Evolutionary conservation across 106 monocot genomes (phyloP), one percentile per base, ranked within the genome.

Genomic region (Xerophyta viscosa): DNA sequence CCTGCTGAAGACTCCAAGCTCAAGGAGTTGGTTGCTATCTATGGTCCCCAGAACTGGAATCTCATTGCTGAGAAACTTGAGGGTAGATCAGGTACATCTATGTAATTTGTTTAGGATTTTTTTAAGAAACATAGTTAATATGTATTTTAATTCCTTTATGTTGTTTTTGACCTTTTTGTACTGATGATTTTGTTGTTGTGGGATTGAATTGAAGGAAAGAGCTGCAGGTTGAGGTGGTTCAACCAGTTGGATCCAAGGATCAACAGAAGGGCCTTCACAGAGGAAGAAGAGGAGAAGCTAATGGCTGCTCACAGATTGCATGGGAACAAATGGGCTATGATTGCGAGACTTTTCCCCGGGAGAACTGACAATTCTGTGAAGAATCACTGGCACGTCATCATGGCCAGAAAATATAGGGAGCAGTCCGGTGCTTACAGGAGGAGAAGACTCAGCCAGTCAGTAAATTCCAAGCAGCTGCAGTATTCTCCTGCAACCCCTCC

Each of bases 31-130:
- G 91, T 92, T 0, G 69, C 86, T 8, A 69, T 82, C 12, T 82
- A 86, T 52, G 91, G 86, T 55, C 91, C 91, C 37, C 91, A 82
- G 66, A 92, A 92, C 73, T 92, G 91, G 91, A 92, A 92, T 50
- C 86, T 92, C 70, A 92, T 92, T 44, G 91, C 91, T 19, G 82
- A 86, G 56, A 92, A 92, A 49, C 79, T 86, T 2, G 61, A 92
- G 7, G 82, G 78, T 4, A 82, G 91, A 86, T 92, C 91, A 72
- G 86, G 91, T 86, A 67, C 20, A 33, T 33, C 5, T 11, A 33
- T 11, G 11, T 33, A 33, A 5, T 6, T 6, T 5, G 5, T 17
- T 48, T 31, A 11, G n/a, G n/a, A n/a, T n/a, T n/a, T n/a, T n/a
- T n/a, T n/a, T n/a, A n/a, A n/a, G n/a, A n/a, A n/a, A n/a, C n/a